Evolutionary conservation across 257 asterid genomes (phyloP).

Genomic region (Lycium ferocissimum): DNA sequence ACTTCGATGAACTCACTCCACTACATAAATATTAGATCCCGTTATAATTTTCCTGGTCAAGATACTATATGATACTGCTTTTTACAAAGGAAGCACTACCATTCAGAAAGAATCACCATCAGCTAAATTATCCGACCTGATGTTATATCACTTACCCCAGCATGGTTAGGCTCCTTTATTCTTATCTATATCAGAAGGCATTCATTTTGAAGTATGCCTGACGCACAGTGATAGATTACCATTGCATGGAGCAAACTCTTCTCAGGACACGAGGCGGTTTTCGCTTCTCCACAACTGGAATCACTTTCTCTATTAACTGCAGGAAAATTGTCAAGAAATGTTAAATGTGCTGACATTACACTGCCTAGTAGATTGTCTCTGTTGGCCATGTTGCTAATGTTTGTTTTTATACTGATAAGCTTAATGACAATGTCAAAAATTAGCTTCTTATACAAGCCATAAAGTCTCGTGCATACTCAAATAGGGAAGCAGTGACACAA

Average conservation of each 20-base stretch:
- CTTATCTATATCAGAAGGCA: constrained; percentile 25
- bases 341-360: not conserved
- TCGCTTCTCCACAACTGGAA: constrained; percentile 78
- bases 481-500: not conserved
- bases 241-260: constrained; percentile 58
- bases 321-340: constrained; percentile 20
- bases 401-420: not conserved
- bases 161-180: not conserved
- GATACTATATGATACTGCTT: constrained; percentile 23
- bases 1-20: constrained; percentile 8
- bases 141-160: constrained; percentile 17
- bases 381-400: not conserved
- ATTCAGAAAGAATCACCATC: constrained; percentile 9
- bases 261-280: constrained; percentile 57
- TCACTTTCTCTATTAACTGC: constrained; percentile 84
- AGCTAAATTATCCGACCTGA: not conserved
- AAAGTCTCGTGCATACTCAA: not conserved
- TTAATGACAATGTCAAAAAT: not conserved
- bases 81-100: constrained; percentile 34
- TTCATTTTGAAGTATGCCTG: constrained; percentile 32
- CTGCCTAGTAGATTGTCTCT: not conserved
- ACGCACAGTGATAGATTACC: constrained; percentile 42
- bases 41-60: not conserved
- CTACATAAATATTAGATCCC: constrained; percentile 21
- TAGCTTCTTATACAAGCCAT: constrained; percentile 6